Evolutionary conservation across 345 rosid genomes (phyloP), one percentile per base, ranked within the genome.

Genomic region (Boechera stricta): DNA sequence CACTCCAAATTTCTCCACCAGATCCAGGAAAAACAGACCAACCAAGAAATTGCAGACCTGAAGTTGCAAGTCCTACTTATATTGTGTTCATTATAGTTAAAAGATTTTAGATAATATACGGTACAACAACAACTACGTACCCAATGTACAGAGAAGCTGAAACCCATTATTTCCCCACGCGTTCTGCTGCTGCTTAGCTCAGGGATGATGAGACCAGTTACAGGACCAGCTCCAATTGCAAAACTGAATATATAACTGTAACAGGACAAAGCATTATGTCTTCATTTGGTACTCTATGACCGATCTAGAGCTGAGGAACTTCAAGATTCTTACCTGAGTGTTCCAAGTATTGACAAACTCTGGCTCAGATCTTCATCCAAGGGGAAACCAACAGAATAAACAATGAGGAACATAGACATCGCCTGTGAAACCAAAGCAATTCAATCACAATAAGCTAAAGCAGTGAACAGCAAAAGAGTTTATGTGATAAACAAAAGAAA

Each of bases 161-260:
- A 84, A 29, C 91, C 87, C 90, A 87, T 84, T 45, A 89, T 88
- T 87, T 90, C 89, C 74, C 89, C 93, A 12, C 95, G 91, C 47
- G 80, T 86, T 79, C 79, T 85, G 75, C 26, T 77, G 86, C 93
- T 83, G 82, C 92, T 90, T 41, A 92, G 87, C 70, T 92, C 92
- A 55, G 93, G 90, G 70, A 90, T 90, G 64, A 90, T 85, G 33
- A 91, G 81, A 79, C 89, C 91, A 15, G 93, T 88, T 39, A 86
- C 91, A 32, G 97, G 95, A 51, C 93, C 97, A 64, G 97, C 85
- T 77, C 95, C 95, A 76, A 83, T 32, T 6, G 95, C 89, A 81
- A 89, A 90, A 60, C 84, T 67, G 65, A 89, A 90, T 26, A 90
- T 87, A 79, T 88, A 90, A 83, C 93, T 91, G 62, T 16, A 44